Evolutionary conservation across 352 stramenopile genomes (phyloP).

Genomic region (Pythium angustatum): DNA sequence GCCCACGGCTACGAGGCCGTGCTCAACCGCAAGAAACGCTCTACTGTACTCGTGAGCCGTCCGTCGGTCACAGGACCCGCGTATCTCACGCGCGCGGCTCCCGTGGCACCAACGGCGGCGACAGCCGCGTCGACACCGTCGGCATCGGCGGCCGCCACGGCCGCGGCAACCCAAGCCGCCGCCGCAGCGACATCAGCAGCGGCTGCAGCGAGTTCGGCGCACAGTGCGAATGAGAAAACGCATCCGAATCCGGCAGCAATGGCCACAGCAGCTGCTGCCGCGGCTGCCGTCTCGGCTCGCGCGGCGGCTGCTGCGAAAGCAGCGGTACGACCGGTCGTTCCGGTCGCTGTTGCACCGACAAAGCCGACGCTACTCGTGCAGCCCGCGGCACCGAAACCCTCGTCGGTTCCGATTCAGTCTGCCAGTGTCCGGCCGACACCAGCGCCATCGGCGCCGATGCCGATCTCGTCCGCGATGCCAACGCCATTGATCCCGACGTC

Average conservation of each 20-base stretch:
- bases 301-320: slow-evolving; percentile 18
- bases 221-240: neutral
- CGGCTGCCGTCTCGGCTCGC: slow-evolving; percentile 1
- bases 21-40: slow-evolving; percentile 72
- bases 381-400: slow-evolving; percentile 1
- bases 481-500: slow-evolving; percentile 7
- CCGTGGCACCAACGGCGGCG: too few species aligned
- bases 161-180: neutral
- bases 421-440: slow-evolving; percentile 3
- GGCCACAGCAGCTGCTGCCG: slow-evolving; percentile 6
- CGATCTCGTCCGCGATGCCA: neutral
- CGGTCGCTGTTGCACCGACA: slow-evolving; percentile 5
- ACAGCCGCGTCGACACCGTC: neutral
- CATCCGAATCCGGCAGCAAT: slow-evolving; percentile 15
- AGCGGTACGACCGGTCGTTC: neutral
- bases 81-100: slow-evolving; percentile 21
- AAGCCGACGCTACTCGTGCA: slow-evolving; percentile 17
- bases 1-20: slow-evolving; percentile 77
- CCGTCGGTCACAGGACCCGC: slow-evolving; percentile 23
- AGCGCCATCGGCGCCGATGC: neutral
- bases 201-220: neutral
- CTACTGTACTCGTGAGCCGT: slow-evolving; percentile 22
- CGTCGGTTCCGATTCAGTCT: slow-evolving; percentile 7
- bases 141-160: neutral
- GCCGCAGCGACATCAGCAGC: neutral